These are phyloP conservation scores for Sugiyamaella grinbergsii DNA, from an alignment of 1,139 yeast genomes.

Conservation along the genomic window DNA sequence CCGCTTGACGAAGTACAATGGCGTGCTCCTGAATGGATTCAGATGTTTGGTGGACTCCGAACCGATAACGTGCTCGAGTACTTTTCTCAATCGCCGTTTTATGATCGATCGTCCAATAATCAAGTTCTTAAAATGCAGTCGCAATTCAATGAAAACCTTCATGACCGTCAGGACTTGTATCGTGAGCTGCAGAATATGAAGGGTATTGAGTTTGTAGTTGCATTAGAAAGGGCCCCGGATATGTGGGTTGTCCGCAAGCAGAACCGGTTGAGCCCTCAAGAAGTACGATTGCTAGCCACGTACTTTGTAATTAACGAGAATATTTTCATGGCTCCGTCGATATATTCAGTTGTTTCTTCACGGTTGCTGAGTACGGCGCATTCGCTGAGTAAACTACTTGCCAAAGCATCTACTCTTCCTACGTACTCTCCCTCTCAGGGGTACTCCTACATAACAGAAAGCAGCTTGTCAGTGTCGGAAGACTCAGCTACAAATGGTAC, in stretches of 20 bases:
- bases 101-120: constrained; percentile 89
- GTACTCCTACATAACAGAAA: constrained; percentile 38
- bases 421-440: constrained; percentile 43
- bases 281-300: constrained; percentile 61
- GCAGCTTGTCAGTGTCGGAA: constrained; percentile 22
- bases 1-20: constrained; percentile 85
- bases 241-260: constrained; percentile 91
- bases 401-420: constrained; percentile 41
- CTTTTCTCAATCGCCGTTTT: constrained; percentile 91
- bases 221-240: constrained; percentile 80
- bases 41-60: constrained; percentile 71
- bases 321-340: constrained; percentile 84
- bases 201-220: constrained; percentile 82
- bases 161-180: constrained; percentile 42
- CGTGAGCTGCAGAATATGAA: constrained; percentile 71
- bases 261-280: constrained; percentile 56
- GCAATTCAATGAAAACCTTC: constrained; percentile 72
- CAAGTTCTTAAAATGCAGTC: constrained; percentile 95
- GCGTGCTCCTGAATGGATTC: constrained; percentile 98
- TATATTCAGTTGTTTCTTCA: constrained; percentile 57
- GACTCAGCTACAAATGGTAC: constrained; percentile 20
- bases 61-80: constrained; percentile 91
- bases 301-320: constrained; percentile 91
- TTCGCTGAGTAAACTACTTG: constrained; percentile 38
- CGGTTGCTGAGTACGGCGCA: constrained; percentile 49